Evolutionary conservation across 179 eudicot genomes (phyloP), one percentile per base, ranked within the genome.

Genomic region (Pouteria campechiana): DNA sequence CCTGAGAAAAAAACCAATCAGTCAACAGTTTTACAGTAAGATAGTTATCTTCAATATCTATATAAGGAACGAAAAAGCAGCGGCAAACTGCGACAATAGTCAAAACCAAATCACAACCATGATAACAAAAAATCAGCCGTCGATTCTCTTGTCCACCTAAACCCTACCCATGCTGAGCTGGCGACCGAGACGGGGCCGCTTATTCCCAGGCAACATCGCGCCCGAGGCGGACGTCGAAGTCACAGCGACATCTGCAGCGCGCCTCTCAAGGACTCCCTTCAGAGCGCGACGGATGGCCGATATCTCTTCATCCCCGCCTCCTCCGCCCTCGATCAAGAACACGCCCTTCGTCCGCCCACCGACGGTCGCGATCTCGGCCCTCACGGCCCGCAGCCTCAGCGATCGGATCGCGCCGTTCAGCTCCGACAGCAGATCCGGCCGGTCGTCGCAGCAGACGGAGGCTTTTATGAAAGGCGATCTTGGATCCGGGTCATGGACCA

Each of bases 281-380:
- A 82, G 45, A 7, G 76, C 93, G 13, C 73, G 50, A 19, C 61
- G 37, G 22, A 78, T 23, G 39, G 43, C 38, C 30, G 10, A 50
- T 14, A 61, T 24, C 11, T 70, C 75, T 19, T 61, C 83, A 4
- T 69, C 71, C 31, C 52, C 61, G 22, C 64, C 70, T 11, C 63
- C 53, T 14, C 24, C 31, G 1, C 21, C 63, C 1, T 13, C 57
- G 17, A 81, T 69, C 83, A 83, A 73, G 54, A 89, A 44, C 11
- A 75, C 46, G 12, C 38, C 55, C 71, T 84, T 89, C 2, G 55
- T 69, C 37, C 95, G 53, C 19, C 97, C 93, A 6, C 97, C 97
- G 0, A 84, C 61, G 0, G 83, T 84, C 13, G 83, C 71, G 63
- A 84, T 72, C 63, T 78, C 92, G 1, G 97, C 85, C 61, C 54